Conservation (phyloP, 1,139 yeast species). For the Geotrichum histeridarum region DNA sequence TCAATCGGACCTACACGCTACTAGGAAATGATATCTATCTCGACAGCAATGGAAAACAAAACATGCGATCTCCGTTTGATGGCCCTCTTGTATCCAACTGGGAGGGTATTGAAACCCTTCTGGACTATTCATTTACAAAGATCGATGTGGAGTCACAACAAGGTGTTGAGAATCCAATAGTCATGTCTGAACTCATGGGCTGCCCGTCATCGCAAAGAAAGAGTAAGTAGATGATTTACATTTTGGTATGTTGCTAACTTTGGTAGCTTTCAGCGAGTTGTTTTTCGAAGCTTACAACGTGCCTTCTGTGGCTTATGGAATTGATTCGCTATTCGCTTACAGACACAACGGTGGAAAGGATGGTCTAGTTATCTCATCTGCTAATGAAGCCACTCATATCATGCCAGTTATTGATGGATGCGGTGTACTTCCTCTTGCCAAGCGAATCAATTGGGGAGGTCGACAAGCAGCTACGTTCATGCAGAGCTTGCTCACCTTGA, state of each 20-base stretch:
- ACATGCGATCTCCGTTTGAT: slow-evolving; percentile 77
- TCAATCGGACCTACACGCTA: slow-evolving; percentile 58
- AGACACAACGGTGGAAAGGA: slow-evolving; percentile 42
- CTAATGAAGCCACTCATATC: slow-evolving; percentile 75
- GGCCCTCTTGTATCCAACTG: slow-evolving; percentile 84
- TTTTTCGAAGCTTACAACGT: slow-evolving; percentile 75
- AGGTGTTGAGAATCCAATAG: slow-evolving; percentile 66
- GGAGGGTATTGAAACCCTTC: slow-evolving; percentile 78
- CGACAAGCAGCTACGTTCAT: slow-evolving; percentile 62
- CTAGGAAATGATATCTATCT: slow-evolving; percentile 78
- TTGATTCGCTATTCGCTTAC: slow-evolving; percentile 75
- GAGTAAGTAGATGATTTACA: slow-evolving; percentile 32
- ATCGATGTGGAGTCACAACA: slow-evolving; percentile 53
- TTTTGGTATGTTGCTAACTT: neutral
- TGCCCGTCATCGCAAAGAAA: slow-evolving; percentile 65
- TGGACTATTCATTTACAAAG: slow-evolving; percentile 81
- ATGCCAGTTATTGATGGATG: slow-evolving; percentile 71
- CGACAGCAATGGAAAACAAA: slow-evolving; percentile 63
- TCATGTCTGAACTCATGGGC: slow-evolving; percentile 76
- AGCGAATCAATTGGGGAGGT: slow-evolving; percentile 92
- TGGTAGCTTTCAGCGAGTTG: slow-evolving; percentile 55
- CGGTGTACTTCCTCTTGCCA: slow-evolving; percentile 63
- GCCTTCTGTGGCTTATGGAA: slow-evolving; percentile 73
- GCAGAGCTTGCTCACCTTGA: slow-evolving; percentile 60
- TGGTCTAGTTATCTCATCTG: slow-evolving; percentile 77